Conservation (phyloP, 352 stramenopile species). For the Globisporangium nagaii region DNA sequence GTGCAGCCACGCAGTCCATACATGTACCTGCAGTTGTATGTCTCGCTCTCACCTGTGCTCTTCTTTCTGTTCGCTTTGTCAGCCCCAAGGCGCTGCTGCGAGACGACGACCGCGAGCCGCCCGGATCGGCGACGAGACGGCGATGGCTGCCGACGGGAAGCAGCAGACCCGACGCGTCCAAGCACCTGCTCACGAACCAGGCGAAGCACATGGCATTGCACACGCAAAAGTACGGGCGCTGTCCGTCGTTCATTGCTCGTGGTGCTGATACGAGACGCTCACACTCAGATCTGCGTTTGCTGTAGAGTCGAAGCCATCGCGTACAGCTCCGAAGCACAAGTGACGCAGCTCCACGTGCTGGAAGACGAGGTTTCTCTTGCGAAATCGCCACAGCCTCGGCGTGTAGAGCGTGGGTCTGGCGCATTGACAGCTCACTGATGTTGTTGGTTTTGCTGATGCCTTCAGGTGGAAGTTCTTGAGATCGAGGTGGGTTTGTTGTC, state of each 20-base stretch:
- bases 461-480: not conserved
- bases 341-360: slow-evolving; percentile 23
- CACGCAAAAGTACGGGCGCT: not conserved
- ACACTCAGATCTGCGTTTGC: too few relatives aligned
- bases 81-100: slow-evolving; percentile 25
- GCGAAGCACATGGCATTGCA: slow-evolving; percentile 19
- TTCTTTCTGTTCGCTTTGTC: not conserved
- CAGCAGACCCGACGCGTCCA: slow-evolving; percentile 39
- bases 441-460: not conserved
- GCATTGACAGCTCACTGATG: too few relatives aligned
- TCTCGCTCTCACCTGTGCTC: not conserved
- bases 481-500: too few relatives aligned
- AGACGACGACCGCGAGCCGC: slow-evolving; percentile 16
- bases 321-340: slow-evolving; percentile 25
- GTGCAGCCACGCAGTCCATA: not conserved
- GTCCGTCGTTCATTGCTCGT: not conserved
- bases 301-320: slow-evolving; percentile 27
- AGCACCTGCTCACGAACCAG: slow-evolving; percentile 28
- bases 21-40: not conserved
- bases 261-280: not conserved
- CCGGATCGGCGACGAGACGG: not conserved
- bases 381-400: too few relatives aligned
- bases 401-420: too few relatives aligned
- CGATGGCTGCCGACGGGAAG: slow-evolving; percentile 58
- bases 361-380: slow-evolving; percentile 56